A percentile compares a stretch with the other conserved stretches of the same genome.
These are phyloP conservation scores for Platanthera guangdongensis DNA, from an alignment of 106 monocot species.

Conservation along the genomic window DNA sequence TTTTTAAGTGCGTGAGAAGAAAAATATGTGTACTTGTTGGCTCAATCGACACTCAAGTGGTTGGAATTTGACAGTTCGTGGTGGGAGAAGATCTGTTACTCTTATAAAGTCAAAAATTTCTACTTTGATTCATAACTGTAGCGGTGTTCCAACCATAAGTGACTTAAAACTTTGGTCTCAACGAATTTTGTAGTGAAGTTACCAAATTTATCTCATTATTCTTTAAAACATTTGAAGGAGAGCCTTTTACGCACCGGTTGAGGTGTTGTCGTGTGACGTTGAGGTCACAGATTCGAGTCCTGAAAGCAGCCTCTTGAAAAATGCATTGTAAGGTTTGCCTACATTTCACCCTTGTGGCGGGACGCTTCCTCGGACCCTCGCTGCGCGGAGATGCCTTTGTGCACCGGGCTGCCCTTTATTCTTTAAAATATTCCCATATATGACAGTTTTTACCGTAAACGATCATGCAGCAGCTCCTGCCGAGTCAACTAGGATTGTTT, in stretches of 20 bases:
- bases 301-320: no score
- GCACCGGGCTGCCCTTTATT: not conserved
- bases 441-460: no score
- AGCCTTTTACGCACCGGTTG: no score
- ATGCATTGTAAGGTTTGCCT: no score
- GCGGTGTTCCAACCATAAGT: not conserved
- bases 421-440: not conserved
- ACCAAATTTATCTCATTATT: not conserved
- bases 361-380: no score
- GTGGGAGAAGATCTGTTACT: not conserved
- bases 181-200: not conserved
- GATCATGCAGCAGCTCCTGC: no score
- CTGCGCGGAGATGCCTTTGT: no score
- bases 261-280: no score
- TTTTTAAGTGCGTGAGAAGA: not conserved
- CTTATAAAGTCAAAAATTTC: not conserved
- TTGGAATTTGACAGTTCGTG: not conserved
- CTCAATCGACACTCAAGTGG: not conserved
- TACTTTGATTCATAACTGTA: not conserved
- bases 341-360: no score
- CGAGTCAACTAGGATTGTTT: no score
- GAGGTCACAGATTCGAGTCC: no score
- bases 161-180: not conserved
- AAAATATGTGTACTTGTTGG: not conserved
- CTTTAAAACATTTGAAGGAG: not conserved